Evolutionary conservation across 768 basidiomycete species (phyloP), one percentile per base, ranked within the genome.

Genomic region (Sporobolomyces pararoseus): DNA sequence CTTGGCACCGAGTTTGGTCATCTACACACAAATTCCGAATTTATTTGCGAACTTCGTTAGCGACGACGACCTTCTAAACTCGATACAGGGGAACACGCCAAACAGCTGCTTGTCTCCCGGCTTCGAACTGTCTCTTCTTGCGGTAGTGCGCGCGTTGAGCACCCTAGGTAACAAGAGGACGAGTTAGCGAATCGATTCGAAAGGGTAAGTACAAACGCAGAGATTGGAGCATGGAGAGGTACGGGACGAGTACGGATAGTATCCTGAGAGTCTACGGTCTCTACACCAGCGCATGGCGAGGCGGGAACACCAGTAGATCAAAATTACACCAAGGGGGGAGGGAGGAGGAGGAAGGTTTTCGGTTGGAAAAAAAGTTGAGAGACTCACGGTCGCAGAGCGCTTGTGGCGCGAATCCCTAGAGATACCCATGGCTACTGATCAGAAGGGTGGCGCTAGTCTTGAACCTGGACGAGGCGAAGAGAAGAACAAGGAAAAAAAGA

Each of bases 391-490:
- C 77, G 86, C 88, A 76, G 92, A 89, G 80, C 94, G 91, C 84
- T 98, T 98, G 86, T 98, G 92, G 81, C 95, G 86, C 78, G 93
- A 95, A 75, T 92, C 86, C 78, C 95, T 89, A 79, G 95, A 90
- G 81, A 98, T 97, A 91, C 94, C 94, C 59, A 63, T 69, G 44
- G 27, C 32, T n/a, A n/a, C 12, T 13, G n/a, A 55, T n/a, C 7
- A 42, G 10, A n/a, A 39, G 25, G 42, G 53, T 9, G 55, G 63
- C 23, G 16, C 42, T 46, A 35, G 63, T 65, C 44, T 47, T 55
- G 53, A 53, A 29, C 63, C 23, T 37, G 32, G 7, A n/a, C 23
- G 31, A 44, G 49, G 7, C 29, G 39, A 49, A 16, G 14, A 23
- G 31, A 32, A 29, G 31, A 29, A 25, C 39, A 42, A 59, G 37